A percentile compares a stretch with the other conserved stretches of the same genome.
Conservation (phyloP, 2,329 filamentous ascomycete species). For the Verticillium alfalfae region DNA sequence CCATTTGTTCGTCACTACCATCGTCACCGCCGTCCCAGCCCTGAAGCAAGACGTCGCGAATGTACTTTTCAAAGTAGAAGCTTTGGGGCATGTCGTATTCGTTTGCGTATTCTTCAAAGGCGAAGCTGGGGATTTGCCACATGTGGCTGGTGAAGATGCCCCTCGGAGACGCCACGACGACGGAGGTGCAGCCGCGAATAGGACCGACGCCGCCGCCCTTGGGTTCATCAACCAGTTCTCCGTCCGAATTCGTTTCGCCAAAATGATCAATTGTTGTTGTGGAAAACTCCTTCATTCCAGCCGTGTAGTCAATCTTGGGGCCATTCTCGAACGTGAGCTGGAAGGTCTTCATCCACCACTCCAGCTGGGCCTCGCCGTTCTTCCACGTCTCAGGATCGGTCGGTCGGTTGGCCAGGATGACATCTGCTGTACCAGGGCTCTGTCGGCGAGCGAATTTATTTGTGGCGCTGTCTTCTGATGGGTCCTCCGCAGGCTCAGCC, state of each 20-base stretch:
- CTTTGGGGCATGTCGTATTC: background rate
- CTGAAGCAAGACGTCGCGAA: constrained; percentile 1
- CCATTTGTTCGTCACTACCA: background rate
- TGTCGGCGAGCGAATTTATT: background rate
- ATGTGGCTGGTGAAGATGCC: constrained; percentile 9
- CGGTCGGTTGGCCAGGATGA: background rate
- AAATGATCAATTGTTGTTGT: background rate
- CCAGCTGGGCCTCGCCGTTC: background rate
- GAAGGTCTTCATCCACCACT: constrained; percentile 1
- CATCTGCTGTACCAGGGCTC: background rate
- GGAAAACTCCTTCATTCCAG: background rate
- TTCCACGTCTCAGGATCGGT: background rate
- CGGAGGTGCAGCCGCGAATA: constrained; percentile 8
- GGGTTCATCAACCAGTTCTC: background rate
- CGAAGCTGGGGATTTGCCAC: constrained; percentile 9
- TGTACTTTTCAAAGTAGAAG: constrained; percentile 3
- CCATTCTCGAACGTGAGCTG: background rate
- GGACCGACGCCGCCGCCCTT: constrained; percentile 7
- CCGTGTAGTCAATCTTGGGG: background rate
- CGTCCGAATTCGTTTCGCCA: background rate
- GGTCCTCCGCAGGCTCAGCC: background rate
- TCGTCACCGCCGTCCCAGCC: background rate
- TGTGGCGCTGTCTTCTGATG: too few relatives aligned
- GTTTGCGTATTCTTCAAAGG: background rate
- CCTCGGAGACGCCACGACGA: constrained; percentile 6